Evolutionary conservation across 2,329 filamentous ascomycete species (phyloP), one percentile per base, ranked within the genome.

Genomic region (Ophiostoma ulmi): DNA sequence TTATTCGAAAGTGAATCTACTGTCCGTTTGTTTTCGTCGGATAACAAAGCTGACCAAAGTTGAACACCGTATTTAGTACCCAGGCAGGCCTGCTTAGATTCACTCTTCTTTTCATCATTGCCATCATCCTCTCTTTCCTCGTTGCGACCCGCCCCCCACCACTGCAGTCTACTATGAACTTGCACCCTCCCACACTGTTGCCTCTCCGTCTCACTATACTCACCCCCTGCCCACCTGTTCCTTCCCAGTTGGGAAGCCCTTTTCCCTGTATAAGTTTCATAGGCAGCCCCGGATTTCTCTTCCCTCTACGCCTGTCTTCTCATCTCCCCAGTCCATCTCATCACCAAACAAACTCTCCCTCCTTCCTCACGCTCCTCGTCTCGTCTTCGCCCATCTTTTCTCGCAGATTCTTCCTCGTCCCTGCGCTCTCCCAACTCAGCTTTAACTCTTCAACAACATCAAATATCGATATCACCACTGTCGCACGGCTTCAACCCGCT

Each of bases 221-320:
- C 68, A 72, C 69, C 68, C 68, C 68, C 55, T 36, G 52, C 35
- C 36, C 36, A 52, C 63, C 61, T 70, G 58, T 72, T 72, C 58
- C 70, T 39, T 55, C 44, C 67, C 63, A 65, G 63, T 65, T 65
- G 63, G 63, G 63, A 65, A 65, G 36, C 63, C 63, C 36, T 65
- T 36, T 65, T 39, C 35, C 35, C 63, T 22, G 35, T 65, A 65
- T 65, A 65, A 65, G 63, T 65, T 65, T 39, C 63, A 65, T 65
- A 65, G 61, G 63, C 63, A 39, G 35, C 63, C 63, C 63, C 63
- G 63, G 63, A 65, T 65, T 64, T 39, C 63, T 65, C 63, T 41
- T 41, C n/a, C 63, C 5, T 5, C 20, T 65, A 41, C 35, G 63
- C 63, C 63, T 14, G 20, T 26, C 63, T 65, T 65, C n/a, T 65